Percentiles rank a stretch among this genome's conserved stretches.
These are phyloP conservation scores for Chondrostereum purpureum DNA, from an alignment of 1,284 basidiomycete species.

Conservation along the genomic window DNA sequence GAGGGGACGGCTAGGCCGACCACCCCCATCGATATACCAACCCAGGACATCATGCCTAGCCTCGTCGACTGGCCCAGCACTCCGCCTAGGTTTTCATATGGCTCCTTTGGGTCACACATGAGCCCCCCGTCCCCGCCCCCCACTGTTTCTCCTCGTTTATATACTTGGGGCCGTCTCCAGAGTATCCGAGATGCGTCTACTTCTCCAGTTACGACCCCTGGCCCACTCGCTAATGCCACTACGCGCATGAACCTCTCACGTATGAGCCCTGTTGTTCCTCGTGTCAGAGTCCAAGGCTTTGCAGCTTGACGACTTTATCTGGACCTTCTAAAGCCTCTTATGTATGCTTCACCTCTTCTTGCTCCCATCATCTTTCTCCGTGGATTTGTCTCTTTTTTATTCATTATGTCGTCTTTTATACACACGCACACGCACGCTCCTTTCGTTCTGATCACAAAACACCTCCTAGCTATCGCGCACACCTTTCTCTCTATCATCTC, in stretches of 20 bases:
- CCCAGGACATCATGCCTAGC: neutral
- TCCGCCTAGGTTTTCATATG: constrained; percentile 12
- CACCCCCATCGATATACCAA: neutral
- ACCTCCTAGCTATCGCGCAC: no score
- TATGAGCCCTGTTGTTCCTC: constrained; percentile 32
- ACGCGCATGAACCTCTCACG: constrained; percentile 45
- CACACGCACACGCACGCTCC: no score
- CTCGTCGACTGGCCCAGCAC: constrained; percentile 22
- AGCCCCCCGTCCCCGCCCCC: constrained; percentile 42
- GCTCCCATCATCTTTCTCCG: no score
- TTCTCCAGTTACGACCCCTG: constrained; percentile 20
- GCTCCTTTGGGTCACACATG: constrained; percentile 20
- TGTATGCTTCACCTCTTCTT: neutral
- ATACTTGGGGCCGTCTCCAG: constrained; percentile 23
- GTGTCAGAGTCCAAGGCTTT: constrained; percentile 24
- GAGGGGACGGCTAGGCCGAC: neutral
- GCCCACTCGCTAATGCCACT: constrained; percentile 39
- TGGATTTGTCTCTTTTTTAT: no score
- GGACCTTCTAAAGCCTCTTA: constrained; percentile 1
- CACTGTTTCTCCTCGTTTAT: constrained; percentile 39
- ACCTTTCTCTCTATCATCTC: no score
- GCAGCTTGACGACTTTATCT: neutral
- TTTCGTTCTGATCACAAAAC: no score
- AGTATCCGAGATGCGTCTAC: constrained; percentile 22
- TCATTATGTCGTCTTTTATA: no score